Base-by-base conservation (phyloP, 2,329 filamentous ascomycete genomes). In the Aspergillus puulaauensis region DNA sequence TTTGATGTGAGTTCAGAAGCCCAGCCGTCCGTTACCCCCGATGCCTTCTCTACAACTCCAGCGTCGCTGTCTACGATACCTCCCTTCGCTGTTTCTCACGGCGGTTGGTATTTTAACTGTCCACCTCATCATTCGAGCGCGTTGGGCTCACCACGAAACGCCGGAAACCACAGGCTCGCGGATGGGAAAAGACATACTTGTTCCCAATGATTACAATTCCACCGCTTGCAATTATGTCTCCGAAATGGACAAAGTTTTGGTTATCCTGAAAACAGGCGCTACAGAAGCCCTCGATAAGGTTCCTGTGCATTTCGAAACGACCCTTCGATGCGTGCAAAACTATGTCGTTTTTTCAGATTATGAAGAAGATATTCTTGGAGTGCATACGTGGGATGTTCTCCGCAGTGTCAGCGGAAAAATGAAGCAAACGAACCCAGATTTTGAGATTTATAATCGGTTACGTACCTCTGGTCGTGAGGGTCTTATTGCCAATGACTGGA, bases 401-500 rank as follows among this genome's bases (percentile, higher is more conserved):
- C 62, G 63, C 21, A 70, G 66, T 24, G 60, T 71, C 6, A 61
- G 64, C 40, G 60, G 64, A 40, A 17, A 46, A 1, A 65, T 62
- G 6, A 64, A 61, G 46, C 39, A 56, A 19, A 63, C 51, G 4
- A 58, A 66, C 11, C 12, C 51, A 1, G 60, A 59, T 3, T 58
- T 60, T 33, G 52, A 23, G 12, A 35, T 60, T 11, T 60, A 83
- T 67, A 77, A 77, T 48, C 73, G 74, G 47, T 73, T 80, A 31
- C 74, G 74, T 56, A 61, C 68, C 23, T 62, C 68, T 6, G 78
- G 80, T 7, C 70, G 73, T 35, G 61, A 70, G 15, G 73, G 70
- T 4, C 71, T 79, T 35, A 64, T 64, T 3, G 50, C 61, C 3
- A 56, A 62, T 19, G 67, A 70, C 49, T 44, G 57, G n/a, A 56